Evolutionary conservation across 257 asterid species (phyloP), one percentile per base, ranked within the genome.

Genomic region (Nicotiana tomentosiformis): DNA sequence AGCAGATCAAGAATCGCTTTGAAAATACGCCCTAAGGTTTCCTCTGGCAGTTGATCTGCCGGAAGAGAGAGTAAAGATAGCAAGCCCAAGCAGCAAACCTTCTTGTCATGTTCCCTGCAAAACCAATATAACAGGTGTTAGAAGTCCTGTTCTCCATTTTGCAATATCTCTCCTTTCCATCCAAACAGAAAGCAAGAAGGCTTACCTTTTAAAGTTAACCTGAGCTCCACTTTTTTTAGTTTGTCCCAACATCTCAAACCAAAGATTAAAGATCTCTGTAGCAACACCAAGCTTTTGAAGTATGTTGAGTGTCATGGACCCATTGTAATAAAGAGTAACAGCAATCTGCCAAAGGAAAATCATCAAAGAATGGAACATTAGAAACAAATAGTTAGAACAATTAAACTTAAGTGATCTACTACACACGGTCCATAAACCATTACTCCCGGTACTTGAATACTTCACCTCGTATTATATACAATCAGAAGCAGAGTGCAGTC

Each of bases 181-280:
- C 30, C 49, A 39, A 58, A 49, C 61, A 46, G 57, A 84, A 61
- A 78, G 66, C 18, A 37, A 62, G 35, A 64, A 77, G 81, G 5
- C 17, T 14, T 80, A 93, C 99, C 97, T 93, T 86, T 92, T 96
- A 84, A 96, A 96, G 89, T 96, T 91, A 56, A 89, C 91, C 14
- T 89, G 93, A 2, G 39, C 89, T 49, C 99, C 99, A 85, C 93
- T 93, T 84, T 91, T 93, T 86, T 91, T 94, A 37, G 95, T 94
- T 87, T 96, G 97, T 70, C 91, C 97, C 87, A 96, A 86, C 98
- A 96, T 90, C 81, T 93, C 96, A 89, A 96, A 96, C 99, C 99
- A 96, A 77, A 94, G 98, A 90, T 84, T 91, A 87, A 96, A 96
- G 74, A 94, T 90, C 82, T 96, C 97, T 15, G 98, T 88, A 77